Conservation (phyloP, 148 eudicot species). For the Chenopodium berlandieri region DNA sequence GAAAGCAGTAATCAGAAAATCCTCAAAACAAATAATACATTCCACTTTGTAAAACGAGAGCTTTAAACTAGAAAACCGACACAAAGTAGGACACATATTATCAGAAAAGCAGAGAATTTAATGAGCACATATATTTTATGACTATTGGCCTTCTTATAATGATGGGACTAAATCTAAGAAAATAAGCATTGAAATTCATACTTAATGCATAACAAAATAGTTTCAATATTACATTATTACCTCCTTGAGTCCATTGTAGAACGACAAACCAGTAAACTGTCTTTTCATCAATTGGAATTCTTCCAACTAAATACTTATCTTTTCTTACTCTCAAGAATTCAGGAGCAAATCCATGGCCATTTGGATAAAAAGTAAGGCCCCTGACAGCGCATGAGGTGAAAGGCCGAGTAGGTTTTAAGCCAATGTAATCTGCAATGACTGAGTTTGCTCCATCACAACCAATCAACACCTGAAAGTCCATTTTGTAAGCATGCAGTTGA, state of each 20-base stretch:
- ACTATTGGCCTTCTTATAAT: no score
- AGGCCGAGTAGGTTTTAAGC: constrained; percentile 36
- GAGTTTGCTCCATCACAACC: constrained; percentile 62
- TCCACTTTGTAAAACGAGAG: no score
- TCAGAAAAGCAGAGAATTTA: no score
- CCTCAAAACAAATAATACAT: no score
- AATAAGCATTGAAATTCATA: no score
- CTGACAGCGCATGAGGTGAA: constrained; percentile 33
- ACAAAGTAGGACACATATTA: no score
- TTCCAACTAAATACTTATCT: constrained; percentile 31
- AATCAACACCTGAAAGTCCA: constrained; percentile 38
- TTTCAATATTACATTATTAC: neutral
- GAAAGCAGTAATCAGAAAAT: no score
- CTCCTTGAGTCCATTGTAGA: constrained; percentile 8
- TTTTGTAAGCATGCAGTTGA: neutral
- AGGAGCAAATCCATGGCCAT: constrained; percentile 43
- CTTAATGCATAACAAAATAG: neutral
- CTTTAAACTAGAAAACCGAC: no score
- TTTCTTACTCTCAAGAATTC: constrained; percentile 38
- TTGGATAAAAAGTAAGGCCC: constrained; percentile 42
- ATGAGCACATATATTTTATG: no score
- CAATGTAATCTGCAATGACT: constrained; percentile 39
- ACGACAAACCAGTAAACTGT: constrained; percentile 51
- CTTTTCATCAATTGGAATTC: constrained; percentile 42
- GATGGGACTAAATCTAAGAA: no score